Evolutionary conservation across 352 stramenopile genomes (phyloP), one percentile per base, ranked within the genome.

Genomic region (Pythium grandisporangium): DNA sequence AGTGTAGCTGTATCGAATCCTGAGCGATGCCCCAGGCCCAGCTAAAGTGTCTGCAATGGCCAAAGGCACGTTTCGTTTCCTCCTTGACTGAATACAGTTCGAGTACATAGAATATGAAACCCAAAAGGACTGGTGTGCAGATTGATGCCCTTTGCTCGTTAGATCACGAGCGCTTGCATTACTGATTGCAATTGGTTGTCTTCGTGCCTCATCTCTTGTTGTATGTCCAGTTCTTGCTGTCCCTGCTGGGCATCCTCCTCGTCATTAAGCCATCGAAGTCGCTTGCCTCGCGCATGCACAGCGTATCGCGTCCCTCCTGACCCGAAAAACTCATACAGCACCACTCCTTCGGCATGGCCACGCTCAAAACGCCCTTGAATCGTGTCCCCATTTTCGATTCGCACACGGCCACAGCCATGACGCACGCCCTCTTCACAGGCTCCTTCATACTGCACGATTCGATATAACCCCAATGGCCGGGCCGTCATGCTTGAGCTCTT

Each of bases 381-480:
- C 22, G 47, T 59, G 34, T 74, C 62, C 1, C 76, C 76, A n/a
- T 84, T 85, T 16, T 70, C 59, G 32, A 66, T 84, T 20, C 79
- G 47, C 22, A 76, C 13, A 10, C 61, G 51, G 1, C 73, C 79
- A 11, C 44, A 30, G 1, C 76, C 73, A 12, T 89, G 64, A 2
- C 73, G 66, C 4, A 73, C 55, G 34, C 66, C 65, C 1, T 69
- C 42, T 1, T 49, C 48, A 30, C 84, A 78, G 30, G 52, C 53
- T 0, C 76, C 76, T 30, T 70, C 53, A 37, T 84, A 89, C n/a
- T 42, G 38, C 23, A 79, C 48, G 16, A 89, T 38, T 0, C 63
- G 46, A 49, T 86, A 89, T 16, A 85, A 48, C 10, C 66, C 62
- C 27, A 14, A n/a, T n/a, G n/a, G n/a, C n/a, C n/a, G n/a, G n/a